Evolutionary conservation across 768 basidiomycete genomes (phyloP).

Genomic region (Phlegmacium glaucopus): DNA sequence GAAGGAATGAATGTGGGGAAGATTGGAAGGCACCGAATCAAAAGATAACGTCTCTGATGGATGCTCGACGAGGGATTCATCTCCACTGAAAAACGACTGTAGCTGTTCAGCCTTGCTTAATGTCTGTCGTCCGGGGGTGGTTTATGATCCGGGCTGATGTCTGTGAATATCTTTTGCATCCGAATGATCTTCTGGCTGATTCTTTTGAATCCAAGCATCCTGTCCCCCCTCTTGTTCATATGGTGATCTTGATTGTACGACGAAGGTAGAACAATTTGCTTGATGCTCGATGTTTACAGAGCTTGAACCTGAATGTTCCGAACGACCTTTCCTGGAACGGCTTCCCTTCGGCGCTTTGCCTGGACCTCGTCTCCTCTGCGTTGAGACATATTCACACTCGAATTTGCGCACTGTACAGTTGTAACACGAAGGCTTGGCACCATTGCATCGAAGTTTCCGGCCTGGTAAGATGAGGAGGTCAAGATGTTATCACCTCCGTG

Average conservation of each 20-base stretch:
- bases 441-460: conserved; percentile 76
- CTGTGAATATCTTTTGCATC: conserved; percentile 29
- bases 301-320: conserved; percentile 7
- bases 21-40: conserved; percentile 23
- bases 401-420: conserved; percentile 56
- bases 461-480: conserved; percentile 34
- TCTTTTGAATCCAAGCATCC: no score
- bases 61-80: conserved; percentile 8
- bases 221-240: no score
- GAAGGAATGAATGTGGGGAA: conserved; percentile 43
- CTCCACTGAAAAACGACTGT: neutral
- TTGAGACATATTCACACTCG: conserved; percentile 50
- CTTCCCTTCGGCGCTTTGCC: conserved; percentile 69
- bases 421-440: conserved; percentile 55
- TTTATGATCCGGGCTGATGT: conserved; percentile 25
- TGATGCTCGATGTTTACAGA: conserved; percentile 7
- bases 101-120: neutral
- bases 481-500: conserved; percentile 7
- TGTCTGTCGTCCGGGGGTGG: conserved; percentile 13
- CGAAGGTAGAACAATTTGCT: no score
- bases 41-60: conserved; percentile 9
- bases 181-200: conserved; percentile 32
- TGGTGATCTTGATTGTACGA: no score
- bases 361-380: conserved; percentile 62
- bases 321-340: conserved; percentile 36